Percentiles rank a stretch among this genome's conserved stretches.
Evolutionary conservation across 129 eudicot species (phyloP).

Genomic region (Glebionis coronaria): DNA sequence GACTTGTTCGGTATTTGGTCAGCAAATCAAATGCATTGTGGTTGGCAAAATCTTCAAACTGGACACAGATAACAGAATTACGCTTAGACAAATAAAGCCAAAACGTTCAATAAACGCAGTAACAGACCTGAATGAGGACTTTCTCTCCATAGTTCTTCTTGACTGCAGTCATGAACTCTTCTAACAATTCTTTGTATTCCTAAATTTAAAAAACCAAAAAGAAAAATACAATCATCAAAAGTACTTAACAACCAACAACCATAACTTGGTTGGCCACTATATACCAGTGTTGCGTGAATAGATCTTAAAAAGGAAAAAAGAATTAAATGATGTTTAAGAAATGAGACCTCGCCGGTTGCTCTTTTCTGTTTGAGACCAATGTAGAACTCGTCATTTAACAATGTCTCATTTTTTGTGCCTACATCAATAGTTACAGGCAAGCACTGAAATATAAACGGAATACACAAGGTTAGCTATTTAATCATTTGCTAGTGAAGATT

Average conservation of each 20-base stretch:
- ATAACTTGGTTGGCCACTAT: not conserved
- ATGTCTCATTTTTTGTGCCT: slow-evolving; percentile 81
- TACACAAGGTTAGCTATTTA: not conserved
- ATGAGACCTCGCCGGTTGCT: slow-evolving; percentile 81
- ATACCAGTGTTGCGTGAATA: not conserved
- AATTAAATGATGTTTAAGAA: not conserved
- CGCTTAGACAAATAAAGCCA: not conserved
- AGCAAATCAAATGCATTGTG: slow-evolving; percentile 95
- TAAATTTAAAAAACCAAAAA: slow-evolving; percentile 29
- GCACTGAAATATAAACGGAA: slow-evolving; percentile 45
- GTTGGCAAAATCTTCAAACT: slow-evolving; percentile 98
- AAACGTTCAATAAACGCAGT: not conserved
- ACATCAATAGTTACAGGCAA: slow-evolving; percentile 90
- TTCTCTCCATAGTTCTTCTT: slow-evolving; percentile 95
- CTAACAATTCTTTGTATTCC: slow-evolving; percentile 86
- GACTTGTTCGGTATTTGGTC: slow-evolving; percentile 68
- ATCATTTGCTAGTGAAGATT: not conserved
- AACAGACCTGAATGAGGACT: slow-evolving; percentile 66
- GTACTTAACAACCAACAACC: not conserved
- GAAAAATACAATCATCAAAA: slow-evolving; percentile 12
- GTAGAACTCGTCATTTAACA: slow-evolving; percentile 83
- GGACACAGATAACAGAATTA: slow-evolving; percentile 1
- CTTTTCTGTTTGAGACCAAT: slow-evolving; percentile 82
- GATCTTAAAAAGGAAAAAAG: not conserved
- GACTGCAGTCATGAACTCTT: slow-evolving; percentile 94